phyloP scores from a whole-genome alignment of 371 early-diverging fungal genomes.

The Mortierella sp. region DNA sequence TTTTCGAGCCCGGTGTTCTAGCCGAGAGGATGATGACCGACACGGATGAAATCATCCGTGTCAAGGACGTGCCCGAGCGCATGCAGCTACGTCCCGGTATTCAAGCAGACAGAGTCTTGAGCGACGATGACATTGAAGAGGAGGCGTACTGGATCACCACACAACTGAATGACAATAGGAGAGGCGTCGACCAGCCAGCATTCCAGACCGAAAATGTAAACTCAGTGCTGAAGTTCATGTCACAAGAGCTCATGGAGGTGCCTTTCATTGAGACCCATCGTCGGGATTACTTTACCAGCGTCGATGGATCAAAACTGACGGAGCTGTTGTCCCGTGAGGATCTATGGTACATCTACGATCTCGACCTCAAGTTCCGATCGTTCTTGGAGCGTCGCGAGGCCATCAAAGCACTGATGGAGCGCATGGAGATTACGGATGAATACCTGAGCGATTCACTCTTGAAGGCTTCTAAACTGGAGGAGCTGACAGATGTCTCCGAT shows the following conservation, averaged over 20 bases:
- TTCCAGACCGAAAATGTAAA: constrained; percentile 48
- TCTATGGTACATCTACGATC: constrained; percentile 91
- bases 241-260: constrained; percentile 85
- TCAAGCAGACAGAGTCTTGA: constrained; percentile 41
- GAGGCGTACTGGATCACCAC: constrained; percentile 64
- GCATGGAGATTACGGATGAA: constrained; percentile 61
- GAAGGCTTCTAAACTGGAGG: constrained; percentile 73
- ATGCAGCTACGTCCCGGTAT: constrained; percentile 73
- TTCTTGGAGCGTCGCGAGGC: constrained; percentile 68
- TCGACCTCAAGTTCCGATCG: constrained; percentile 82
- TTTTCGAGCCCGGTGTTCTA: constrained; percentile 94
- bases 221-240: constrained; percentile 78
- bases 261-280: constrained; percentile 92
- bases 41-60: constrained; percentile 89
- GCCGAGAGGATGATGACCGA: constrained; percentile 92
- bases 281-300: constrained; percentile 80
- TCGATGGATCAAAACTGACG: constrained; percentile 57
- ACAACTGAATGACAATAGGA: constrained; percentile 56
- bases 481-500: constrained; percentile 79
- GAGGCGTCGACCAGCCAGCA: constrained; percentile 44
- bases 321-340: constrained; percentile 76
- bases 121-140: constrained; percentile 65
- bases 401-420: constrained; percentile 59
- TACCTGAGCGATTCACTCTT: constrained; percentile 62
- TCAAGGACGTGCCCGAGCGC: constrained; percentile 93